Evolutionary conservation across 768 basidiomycete genomes (phyloP), one percentile per base, ranked within the genome.

Genomic region (Trametes villosa): DNA sequence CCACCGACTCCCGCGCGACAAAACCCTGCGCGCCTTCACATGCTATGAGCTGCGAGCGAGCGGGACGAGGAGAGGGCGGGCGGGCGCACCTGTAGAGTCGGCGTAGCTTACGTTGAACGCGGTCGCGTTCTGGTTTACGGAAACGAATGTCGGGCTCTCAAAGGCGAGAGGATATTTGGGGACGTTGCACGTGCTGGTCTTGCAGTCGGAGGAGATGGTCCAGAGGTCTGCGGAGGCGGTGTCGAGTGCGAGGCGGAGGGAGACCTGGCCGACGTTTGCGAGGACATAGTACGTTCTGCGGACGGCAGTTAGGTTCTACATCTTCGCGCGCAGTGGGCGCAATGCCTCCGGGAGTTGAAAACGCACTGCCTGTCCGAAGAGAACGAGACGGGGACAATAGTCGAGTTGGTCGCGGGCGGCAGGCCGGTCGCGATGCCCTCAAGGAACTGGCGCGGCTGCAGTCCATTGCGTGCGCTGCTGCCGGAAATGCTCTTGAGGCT

Each of bases 221-320:
- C 90, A 93, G 13, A 89, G 73, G 75, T 87, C 86, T 17, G 87
- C 77, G 9, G 90, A 92, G 18, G 79, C 91, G 1, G 91, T 92
- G 70, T 93, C 91, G 44, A 92, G 75, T 0, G 83, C 84, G 20
- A 86, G 83, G 17, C 89, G 86, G 65, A 91, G 87, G 67, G 75
- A 83, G 57, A 90, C 82, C 56, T 77, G 75, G 31, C 90, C 91
- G 27, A 80, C 76, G 63, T 81, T 72, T 57, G 92, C 79, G 40
- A 88, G 72, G 20, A 82, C 75, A 65, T 82, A 91, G 68, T 91
- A 92, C 2, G 90, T 85, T 67, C 91, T 92, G 65, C 55, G 17
- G 62, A 44, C 13, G 60, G 40, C 50, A 45, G 41, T 36, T 15
- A 50, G 45, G n/a, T 27, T 24, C 49, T 26, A 27, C 7, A 15